Conservation (phyloP, 2,329 filamentous ascomycete species). For the Colletotrichum sansevieriae region DNA sequence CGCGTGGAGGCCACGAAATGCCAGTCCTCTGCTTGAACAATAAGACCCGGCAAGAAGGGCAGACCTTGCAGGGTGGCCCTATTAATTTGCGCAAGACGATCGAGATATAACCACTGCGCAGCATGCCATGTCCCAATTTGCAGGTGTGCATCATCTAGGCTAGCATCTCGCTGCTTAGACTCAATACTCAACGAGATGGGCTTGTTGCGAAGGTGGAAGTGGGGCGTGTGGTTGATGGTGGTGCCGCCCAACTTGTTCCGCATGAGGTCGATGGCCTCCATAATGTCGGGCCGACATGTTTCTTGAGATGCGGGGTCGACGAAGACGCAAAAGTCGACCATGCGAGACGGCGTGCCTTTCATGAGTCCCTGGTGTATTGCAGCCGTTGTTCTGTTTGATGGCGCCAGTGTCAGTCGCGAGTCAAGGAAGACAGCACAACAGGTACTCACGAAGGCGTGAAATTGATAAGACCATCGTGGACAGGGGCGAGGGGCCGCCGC, state of each 20-base stretch:
- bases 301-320: background rate
- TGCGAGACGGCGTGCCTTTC: background rate
- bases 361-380: background rate
- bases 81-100: too few relatives aligned
- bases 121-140: too few relatives aligned
- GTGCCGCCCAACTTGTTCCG: background rate
- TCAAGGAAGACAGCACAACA: background rate
- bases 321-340: conserved; percentile 9
- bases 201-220: too few relatives aligned
- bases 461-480: background rate
- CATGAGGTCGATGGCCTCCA: background rate
- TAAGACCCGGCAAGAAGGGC: too few relatives aligned
- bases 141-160: too few relatives aligned
- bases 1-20: too few relatives aligned
- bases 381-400: background rate
- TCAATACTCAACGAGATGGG: too few relatives aligned
- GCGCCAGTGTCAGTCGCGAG: background rate
- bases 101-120: too few relatives aligned
- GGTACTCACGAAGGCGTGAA: background rate
- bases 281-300: background rate
- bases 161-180: too few relatives aligned
- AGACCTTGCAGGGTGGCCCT: too few relatives aligned
- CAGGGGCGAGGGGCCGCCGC: background rate
- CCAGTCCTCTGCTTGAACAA: too few relatives aligned
- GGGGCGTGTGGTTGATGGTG: too few relatives aligned